These are phyloP conservation scores for Trametes elegans DNA, from an alignment of 768 basidiomycete species.

Conservation along the genomic window DNA sequence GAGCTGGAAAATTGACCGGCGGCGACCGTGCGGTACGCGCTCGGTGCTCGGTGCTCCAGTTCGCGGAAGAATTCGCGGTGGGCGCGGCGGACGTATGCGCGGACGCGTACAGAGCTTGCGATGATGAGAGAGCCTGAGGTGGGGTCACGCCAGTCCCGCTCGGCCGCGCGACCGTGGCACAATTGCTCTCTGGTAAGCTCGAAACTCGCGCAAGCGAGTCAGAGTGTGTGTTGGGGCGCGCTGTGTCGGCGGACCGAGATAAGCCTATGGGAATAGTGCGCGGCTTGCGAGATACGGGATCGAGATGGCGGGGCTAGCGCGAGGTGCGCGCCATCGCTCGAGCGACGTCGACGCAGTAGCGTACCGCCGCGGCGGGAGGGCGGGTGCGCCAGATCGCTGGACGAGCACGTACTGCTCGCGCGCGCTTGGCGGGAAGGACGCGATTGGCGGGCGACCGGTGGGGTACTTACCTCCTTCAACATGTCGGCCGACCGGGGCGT, in stretches of 20 bases:
- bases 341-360: too few species aligned
- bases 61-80: neutral
- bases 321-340: neutral
- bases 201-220: too few species aligned
- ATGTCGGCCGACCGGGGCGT: conserved; percentile 2
- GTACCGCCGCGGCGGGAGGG: neutral
- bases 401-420: neutral
- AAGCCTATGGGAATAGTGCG: neutral
- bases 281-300: neutral
- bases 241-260: neutral
- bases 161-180: neutral
- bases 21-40: too few species aligned
- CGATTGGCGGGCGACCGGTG: neutral
- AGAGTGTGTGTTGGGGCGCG: neutral
- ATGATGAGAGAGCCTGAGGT: neutral
- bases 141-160: neutral
- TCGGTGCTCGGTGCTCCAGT: neutral
- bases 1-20: too few species aligned
- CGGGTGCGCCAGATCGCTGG: neutral
- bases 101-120: too few species aligned
- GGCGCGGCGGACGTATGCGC: too few species aligned
- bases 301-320: neutral
- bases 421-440: neutral
- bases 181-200: neutral
- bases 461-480: neutral